A percentile compares a stretch with the other conserved stretches of the same genome.
phyloP scores from a whole-genome alignment of 2,329 filamentous ascomycete genomes.

The Clarireedia hainanense region DNA sequence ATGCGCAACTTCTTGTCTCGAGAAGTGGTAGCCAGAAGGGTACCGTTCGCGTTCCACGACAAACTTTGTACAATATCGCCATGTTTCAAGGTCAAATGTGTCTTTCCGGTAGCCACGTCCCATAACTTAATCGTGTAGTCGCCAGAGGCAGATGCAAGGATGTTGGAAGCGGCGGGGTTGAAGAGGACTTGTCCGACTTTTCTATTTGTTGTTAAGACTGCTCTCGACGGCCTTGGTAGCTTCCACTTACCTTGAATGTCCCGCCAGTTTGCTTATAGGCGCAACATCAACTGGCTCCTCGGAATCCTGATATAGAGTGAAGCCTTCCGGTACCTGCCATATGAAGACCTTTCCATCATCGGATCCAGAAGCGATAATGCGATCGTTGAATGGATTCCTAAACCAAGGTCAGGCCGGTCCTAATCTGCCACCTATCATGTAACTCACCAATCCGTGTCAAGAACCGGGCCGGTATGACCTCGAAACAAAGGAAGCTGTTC shows the following conservation, averaged over 20 bases:
- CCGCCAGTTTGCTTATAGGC: slow-evolving; percentile 73
- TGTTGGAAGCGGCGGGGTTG: slow-evolving; percentile 91
- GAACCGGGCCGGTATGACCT: slow-evolving; percentile 88
- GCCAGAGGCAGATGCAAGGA: slow-evolving; percentile 89
- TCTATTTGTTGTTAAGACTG: slow-evolving; percentile 41
- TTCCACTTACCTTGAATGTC: slow-evolving; percentile 67
- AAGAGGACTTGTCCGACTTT: slow-evolving; percentile 98
- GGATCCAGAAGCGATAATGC: slow-evolving; percentile 83
- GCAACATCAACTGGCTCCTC: slow-evolving; percentile 77
- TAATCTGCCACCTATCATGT: not conserved
- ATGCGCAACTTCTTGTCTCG: slow-evolving; percentile 97
- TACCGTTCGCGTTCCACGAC: slow-evolving; percentile 89
- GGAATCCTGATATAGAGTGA: slow-evolving; percentile 74
- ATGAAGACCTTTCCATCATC: slow-evolving; percentile 97
- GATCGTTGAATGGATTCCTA: slow-evolving; percentile 95
- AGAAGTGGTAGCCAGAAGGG: slow-evolving; percentile 82
- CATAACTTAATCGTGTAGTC: slow-evolving; percentile 94
- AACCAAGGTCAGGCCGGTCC: slow-evolving; percentile 17
- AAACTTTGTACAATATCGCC: slow-evolving; percentile 90
- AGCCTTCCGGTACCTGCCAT: slow-evolving; percentile 87
- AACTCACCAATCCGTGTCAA: slow-evolving; percentile 90
- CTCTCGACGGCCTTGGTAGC: not conserved
- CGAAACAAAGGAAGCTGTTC: slow-evolving; percentile 92
- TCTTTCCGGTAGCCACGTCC: slow-evolving; percentile 76
- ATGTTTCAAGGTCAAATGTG: slow-evolving; percentile 72